Evolutionary conservation across 306 rosid species (phyloP).

Genomic region (Cicer yamashitae): DNA sequence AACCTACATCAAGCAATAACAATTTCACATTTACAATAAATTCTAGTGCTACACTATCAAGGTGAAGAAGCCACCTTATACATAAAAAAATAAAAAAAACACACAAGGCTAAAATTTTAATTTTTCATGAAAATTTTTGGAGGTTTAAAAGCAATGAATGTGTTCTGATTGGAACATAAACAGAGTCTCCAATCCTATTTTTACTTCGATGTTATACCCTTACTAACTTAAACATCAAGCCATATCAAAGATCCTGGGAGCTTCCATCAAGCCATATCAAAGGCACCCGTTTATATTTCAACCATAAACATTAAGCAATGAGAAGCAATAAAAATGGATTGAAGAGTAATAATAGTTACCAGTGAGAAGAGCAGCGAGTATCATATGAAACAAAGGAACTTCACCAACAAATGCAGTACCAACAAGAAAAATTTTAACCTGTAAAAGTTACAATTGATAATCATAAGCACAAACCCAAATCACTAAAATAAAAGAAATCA

Average conservation of each 20-base stretch:
- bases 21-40: constrained; percentile 31
- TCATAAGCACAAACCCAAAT: constrained; percentile 50
- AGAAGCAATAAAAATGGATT: neutral
- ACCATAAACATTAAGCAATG: neutral
- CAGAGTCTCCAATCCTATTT: neutral
- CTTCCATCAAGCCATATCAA: neutral
- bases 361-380: constrained; percentile 88
- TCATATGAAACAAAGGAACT: constrained; percentile 78
- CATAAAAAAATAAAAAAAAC: neutral
- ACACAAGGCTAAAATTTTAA: neutral
- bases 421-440: constrained; percentile 87
- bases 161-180: neutral
- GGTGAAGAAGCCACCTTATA: constrained; percentile 9
- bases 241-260: neutral
- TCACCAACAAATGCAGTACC: constrained; percentile 88
- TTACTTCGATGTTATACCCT: neutral
- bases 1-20: constrained; percentile 29
- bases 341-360: constrained; percentile 60
- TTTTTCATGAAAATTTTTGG: neutral
- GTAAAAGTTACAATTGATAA: constrained; percentile 60
- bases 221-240: neutral
- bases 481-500: neutral
- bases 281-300: neutral
- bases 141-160: neutral
- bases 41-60: constrained; percentile 1